Conservation (phyloP, 2,329 filamentous ascomycete species). For the Penicillium sp. region DNA sequence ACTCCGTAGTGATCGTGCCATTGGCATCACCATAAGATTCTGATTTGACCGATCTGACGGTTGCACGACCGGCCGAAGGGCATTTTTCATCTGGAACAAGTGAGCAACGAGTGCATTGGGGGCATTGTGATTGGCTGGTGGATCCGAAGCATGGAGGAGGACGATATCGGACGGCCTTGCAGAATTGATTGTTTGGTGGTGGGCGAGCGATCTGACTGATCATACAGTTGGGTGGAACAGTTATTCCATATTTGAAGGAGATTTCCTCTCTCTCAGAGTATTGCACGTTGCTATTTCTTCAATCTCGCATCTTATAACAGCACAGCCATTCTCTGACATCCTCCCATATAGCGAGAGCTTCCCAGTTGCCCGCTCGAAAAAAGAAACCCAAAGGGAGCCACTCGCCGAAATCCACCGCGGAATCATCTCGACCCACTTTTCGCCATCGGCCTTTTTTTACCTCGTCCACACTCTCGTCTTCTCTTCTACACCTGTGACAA, state of each 20-base stretch:
- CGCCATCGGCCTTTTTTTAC: conserved; percentile 2
- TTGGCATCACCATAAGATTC: not conserved
- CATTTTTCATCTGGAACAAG: not conserved
- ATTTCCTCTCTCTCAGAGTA: no score
- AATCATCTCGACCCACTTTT: not conserved
- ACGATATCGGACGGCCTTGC: not conserved
- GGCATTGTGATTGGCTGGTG: not conserved
- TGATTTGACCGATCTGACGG: not conserved
- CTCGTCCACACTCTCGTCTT: not conserved
- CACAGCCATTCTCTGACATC: no score
- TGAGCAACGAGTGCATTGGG: not conserved
- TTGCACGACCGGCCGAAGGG: not conserved
- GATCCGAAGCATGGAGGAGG: not conserved
- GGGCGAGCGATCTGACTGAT: not conserved
- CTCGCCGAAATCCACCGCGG: conserved; percentile 3
- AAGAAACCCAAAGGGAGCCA: not conserved
- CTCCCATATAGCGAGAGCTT: not conserved
- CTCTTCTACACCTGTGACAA: not conserved
- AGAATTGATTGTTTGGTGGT: not conserved
- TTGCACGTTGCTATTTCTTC: no score
- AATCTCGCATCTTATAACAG: no score
- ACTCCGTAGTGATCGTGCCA: not conserved
- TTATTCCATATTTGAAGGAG: no score
- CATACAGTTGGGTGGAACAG: not conserved
- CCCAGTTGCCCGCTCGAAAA: not conserved